These are phyloP conservation scores for Notholithocarpus densiflorus DNA, from an alignment of 306 rosid species.

Conservation along the genomic window DNA sequence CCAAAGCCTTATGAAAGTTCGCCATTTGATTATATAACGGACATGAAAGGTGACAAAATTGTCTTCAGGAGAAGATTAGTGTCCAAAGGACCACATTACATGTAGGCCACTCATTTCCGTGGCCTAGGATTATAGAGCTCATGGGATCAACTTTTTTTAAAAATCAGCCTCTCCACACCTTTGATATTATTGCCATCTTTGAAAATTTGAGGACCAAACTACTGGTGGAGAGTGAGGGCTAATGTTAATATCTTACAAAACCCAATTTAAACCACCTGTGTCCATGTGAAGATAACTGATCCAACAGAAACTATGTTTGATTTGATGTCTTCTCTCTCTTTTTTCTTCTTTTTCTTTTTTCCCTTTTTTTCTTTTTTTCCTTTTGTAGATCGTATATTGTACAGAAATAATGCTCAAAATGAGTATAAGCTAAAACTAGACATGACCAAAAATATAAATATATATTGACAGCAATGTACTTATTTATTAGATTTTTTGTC, in stretches of 20 bases:
- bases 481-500: constrained; percentile 22
- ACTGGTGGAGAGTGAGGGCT: neutral
- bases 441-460: neutral
- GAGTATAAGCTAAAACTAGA: neutral
- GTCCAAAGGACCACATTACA: neutral
- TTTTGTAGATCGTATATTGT: too few relatives aligned
- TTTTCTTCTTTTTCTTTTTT: too few relatives aligned
- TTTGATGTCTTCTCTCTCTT: too few relatives aligned
- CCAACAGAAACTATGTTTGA: too few relatives aligned
- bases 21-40: neutral
- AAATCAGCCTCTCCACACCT: constrained; percentile 19
- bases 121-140: constrained; percentile 17
- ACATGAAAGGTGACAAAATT: neutral
- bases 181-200: neutral
- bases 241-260: neutral
- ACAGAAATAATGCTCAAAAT: too few relatives aligned
- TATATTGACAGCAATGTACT: neutral
- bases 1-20: neutral
- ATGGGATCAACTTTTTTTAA: neutral
- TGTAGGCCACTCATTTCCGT: constrained; percentile 12
- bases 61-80: neutral
- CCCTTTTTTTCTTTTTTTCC: too few relatives aligned
- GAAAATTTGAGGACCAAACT: neutral
- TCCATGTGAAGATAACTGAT: neutral
- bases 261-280: constrained; percentile 1